A percentile compares a stretch with the other conserved stretches of the same genome.
These are phyloP conservation scores for Xylaria sp. DNA, from an alignment of 2,329 filamentous ascomycete genomes.

Conservation along the genomic window DNA sequence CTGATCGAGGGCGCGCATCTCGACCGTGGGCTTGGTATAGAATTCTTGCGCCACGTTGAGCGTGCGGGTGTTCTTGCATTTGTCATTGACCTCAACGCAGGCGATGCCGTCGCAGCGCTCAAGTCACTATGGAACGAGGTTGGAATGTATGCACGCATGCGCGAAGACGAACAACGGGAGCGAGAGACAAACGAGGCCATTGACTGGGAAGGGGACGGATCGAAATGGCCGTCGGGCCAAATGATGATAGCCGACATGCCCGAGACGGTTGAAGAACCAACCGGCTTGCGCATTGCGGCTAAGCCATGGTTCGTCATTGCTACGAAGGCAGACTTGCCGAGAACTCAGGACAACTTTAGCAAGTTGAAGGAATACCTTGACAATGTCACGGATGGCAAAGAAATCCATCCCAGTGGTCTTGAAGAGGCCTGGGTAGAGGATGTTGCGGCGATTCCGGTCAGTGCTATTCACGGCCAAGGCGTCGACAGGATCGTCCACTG, in stretches of 20 bases:
- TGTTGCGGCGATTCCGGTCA: conserved; percentile 74
- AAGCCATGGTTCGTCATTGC: conserved; percentile 98
- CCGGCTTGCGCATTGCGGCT: conserved; percentile 68
- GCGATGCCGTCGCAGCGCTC: conserved; percentile 72
- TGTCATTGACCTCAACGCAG: conserved; percentile 77
- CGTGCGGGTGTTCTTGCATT: conserved; percentile 89
- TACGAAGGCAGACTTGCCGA: conserved; percentile 81
- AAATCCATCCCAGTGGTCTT: conserved; percentile 67
- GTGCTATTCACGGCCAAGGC: conserved; percentile 82
- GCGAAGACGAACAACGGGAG: conserved; percentile 66
- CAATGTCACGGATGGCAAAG: conserved; percentile 54
- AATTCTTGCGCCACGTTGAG: conserved; percentile 91
- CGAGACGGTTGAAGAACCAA: conserved; percentile 16
- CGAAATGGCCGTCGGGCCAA: conserved; percentile 13
- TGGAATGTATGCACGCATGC: conserved; percentile 72
- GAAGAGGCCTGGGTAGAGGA: conserved; percentile 53
- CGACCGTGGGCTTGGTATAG: conserved; percentile 83
- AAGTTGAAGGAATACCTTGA: conserved; percentile 66
- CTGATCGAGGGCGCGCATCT: conserved; percentile 89
- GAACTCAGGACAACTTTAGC: conserved; percentile 72
- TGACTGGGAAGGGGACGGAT: conserved; percentile 54
- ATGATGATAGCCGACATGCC: conserved; percentile 31
- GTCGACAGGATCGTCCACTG: conserved; percentile 69
- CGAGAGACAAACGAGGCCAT: conserved; percentile 53
- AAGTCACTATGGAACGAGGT: conserved; percentile 87